A percentile compares a stretch with the other conserved stretches of the same genome.
Conservation (phyloP, 2,329 filamentous ascomycete genomes). For the Sphaerulina musiva region DNA sequence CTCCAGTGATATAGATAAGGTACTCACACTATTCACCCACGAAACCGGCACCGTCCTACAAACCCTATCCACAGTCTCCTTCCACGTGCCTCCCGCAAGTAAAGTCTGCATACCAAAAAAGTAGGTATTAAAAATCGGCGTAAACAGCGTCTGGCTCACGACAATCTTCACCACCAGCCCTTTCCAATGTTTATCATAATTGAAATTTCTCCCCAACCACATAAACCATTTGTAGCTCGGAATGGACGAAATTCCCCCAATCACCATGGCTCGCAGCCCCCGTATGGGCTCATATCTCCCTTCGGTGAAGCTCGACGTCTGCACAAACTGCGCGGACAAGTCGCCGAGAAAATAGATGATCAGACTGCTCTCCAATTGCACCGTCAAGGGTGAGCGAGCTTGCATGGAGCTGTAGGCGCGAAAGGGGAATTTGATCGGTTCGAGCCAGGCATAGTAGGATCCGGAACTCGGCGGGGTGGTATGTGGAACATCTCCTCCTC, state of each 20-base stretch:
- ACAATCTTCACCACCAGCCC: conserved; percentile 70
- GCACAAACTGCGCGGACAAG: conserved; percentile 65
- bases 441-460: conserved; percentile 43
- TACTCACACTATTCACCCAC: conserved; percentile 57
- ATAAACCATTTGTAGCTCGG: conserved; percentile 79
- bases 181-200: conserved; percentile 65
- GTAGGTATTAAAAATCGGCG: conserved; percentile 55
- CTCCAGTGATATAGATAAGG: no score
- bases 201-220: conserved; percentile 74
- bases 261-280: conserved; percentile 64
- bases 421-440: conserved; percentile 42
- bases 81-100: conserved; percentile 53
- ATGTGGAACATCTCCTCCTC: conserved; percentile 5
- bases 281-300: conserved; percentile 59
- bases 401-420: conserved; percentile 64
- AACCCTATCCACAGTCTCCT: conserved; percentile 63
- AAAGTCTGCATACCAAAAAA: conserved; percentile 48
- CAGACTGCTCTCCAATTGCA: conserved; percentile 68
- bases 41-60: conserved; percentile 68
- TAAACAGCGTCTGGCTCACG: conserved; percentile 74
- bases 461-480: conserved; percentile 28
- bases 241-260: conserved; percentile 66
- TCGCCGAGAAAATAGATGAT: conserved; percentile 75
- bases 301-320: conserved; percentile 22
- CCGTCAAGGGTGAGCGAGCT: conserved; percentile 64